A percentile compares a stretch with the other conserved stretches of the same genome.
Evolutionary conservation across 2,329 filamentous ascomycete species (phyloP).

Genomic region (Aureobasidium melanogenum): DNA sequence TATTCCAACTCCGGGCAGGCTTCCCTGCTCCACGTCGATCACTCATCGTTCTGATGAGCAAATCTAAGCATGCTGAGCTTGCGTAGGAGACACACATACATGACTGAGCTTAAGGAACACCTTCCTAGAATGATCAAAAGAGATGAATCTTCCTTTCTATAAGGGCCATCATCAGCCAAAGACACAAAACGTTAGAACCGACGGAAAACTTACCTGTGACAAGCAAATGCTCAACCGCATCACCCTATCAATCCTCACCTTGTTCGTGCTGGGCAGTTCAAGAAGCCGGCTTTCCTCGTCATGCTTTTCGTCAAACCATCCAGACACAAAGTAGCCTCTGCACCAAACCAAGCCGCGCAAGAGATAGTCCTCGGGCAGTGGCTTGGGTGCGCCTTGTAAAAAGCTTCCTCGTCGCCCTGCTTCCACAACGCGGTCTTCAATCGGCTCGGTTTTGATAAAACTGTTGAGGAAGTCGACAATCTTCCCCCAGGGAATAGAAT

Average conservation of each 20-base stretch:
- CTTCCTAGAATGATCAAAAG: slow-evolving; percentile 16
- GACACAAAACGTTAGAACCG: background rate
- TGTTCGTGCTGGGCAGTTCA: slow-evolving; percentile 50
- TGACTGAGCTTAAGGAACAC: background rate
- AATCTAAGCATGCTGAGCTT: background rate
- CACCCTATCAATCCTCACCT: slow-evolving; percentile 46
- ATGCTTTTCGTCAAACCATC: slow-evolving; percentile 53
- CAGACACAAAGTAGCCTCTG: slow-evolving; percentile 47
- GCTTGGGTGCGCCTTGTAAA: slow-evolving; percentile 36
- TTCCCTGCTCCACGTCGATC: background rate
- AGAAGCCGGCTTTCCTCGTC: slow-evolving; percentile 62
- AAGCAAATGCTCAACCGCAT: slow-evolving; percentile 21
- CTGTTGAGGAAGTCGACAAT: slow-evolving; percentile 46
- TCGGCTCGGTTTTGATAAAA: slow-evolving; percentile 31
- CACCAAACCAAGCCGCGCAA: slow-evolving; percentile 56
- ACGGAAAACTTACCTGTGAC: slow-evolving; percentile 11
- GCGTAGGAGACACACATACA: background rate
- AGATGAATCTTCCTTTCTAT: slow-evolving; percentile 15
- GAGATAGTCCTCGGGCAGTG: slow-evolving; percentile 61
- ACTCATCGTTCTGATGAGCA: background rate
- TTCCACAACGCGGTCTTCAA: slow-evolving; percentile 30
- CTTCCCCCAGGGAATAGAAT: slow-evolving; percentile 45
- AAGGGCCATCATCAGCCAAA: background rate
- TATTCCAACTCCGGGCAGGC: background rate
- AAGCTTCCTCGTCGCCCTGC: slow-evolving; percentile 29